Percentiles rank a stretch among this genome's conserved stretches.
Evolutionary conservation across 2,329 filamentous ascomycete genomes (phyloP).

Genomic region (Microcyclospora tardicrescens): DNA sequence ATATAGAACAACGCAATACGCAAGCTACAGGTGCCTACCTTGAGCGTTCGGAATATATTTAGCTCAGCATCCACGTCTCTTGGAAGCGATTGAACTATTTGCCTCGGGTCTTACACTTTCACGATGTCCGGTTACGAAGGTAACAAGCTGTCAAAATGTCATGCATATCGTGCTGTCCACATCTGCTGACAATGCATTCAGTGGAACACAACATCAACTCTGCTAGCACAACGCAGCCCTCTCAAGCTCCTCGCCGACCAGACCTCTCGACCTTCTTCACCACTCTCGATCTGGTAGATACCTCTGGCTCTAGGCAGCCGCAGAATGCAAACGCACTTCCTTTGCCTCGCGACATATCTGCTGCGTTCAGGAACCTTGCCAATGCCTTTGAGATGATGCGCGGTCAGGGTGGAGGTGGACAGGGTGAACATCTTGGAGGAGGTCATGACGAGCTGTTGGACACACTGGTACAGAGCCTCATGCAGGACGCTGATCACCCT

Average conservation of each 20-base stretch:
- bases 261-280: slow-evolving; percentile 55
- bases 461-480: slow-evolving; percentile 42
- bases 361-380: slow-evolving; percentile 46
- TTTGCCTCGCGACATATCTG: slow-evolving; percentile 47
- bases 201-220: slow-evolving; percentile 37
- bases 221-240: slow-evolving; percentile 21
- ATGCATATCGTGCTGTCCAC: not conserved
- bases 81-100: not conserved
- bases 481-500: slow-evolving; percentile 44
- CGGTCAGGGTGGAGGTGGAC: slow-evolving; percentile 13
- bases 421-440: slow-evolving; percentile 11
- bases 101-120: not conserved
- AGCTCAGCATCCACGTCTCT: not conserved
- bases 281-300: slow-evolving; percentile 45
- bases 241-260: slow-evolving; percentile 33
- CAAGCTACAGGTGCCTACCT: slow-evolving; percentile 8
- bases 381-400: slow-evolving; percentile 49
- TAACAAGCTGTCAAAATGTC: slow-evolving; percentile 4
- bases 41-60: not conserved
- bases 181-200: slow-evolving; percentile 13
- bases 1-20: slow-evolving; percentile 2
- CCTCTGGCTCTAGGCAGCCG: slow-evolving; percentile 35
- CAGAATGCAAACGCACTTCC: slow-evolving; percentile 47
- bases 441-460: slow-evolving; percentile 32
- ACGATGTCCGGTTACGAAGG: slow-evolving; percentile 37